Percentiles rank a stretch among this genome's conserved stretches.
Conservation (phyloP, 2,329 filamentous ascomycete genomes). For the Tympanopsis confertula region DNA sequence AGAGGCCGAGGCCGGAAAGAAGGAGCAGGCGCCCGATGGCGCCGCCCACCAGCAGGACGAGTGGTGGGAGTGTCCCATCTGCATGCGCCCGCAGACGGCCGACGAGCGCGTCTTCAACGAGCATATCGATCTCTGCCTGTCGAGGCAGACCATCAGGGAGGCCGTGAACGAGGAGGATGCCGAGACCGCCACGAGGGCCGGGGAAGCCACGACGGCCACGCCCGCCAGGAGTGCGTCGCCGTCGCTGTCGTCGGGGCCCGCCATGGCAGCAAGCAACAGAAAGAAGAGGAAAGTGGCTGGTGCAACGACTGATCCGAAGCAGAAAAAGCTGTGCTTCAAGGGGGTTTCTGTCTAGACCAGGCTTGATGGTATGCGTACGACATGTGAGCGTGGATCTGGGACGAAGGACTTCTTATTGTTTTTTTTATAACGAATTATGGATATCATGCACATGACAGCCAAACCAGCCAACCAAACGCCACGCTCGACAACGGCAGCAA, state of each 20-base stretch:
- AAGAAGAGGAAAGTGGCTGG: conserved; percentile 26
- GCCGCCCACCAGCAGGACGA: conserved; percentile 25
- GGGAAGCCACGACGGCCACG: conserved; percentile 17
- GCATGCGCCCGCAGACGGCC: conserved; percentile 60
- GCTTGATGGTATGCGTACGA: too few species aligned
- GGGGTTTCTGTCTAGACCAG: too few species aligned
- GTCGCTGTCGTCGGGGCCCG: conserved; percentile 3
- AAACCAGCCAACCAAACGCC: too few species aligned
- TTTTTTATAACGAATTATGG: too few species aligned
- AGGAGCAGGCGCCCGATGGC: conserved; percentile 4
- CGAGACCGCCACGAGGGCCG: conserved; percentile 7
- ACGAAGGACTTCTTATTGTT: too few species aligned
- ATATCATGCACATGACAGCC: too few species aligned
- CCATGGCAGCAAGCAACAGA: conserved; percentile 12
- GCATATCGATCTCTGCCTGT: conserved; percentile 87
- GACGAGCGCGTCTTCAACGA: conserved; percentile 74
- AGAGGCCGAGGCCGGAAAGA: conserved; percentile 9
- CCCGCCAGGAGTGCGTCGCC: conserved; percentile 23
- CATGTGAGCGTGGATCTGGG: too few species aligned
- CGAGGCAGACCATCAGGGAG: conserved; percentile 73
- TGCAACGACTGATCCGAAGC: conserved; percentile 25
- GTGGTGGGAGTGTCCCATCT: conserved; percentile 82
- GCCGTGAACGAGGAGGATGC: conserved; percentile 48
- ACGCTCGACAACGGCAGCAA: too few species aligned
- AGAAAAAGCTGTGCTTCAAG: conserved; percentile 44